Conservation (phyloP, 1,139 yeast species). For the Lodderomyces orthopsilosis region DNA sequence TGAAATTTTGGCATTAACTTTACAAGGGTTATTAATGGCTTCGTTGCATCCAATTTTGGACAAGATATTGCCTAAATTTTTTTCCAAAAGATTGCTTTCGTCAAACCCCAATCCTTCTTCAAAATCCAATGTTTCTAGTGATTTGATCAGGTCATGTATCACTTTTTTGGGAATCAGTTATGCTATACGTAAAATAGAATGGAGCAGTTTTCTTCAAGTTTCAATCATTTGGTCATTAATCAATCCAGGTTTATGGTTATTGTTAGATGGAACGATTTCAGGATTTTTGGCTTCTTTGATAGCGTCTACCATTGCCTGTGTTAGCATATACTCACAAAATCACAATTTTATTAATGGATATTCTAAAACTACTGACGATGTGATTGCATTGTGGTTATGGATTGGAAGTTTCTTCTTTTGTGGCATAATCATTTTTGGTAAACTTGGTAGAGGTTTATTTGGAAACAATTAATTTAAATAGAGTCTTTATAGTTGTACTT, state of each 20-base stretch:
- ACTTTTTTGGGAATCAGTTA: constrained; percentile 83
- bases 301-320: constrained; percentile 41
- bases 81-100: constrained; percentile 27
- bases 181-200: constrained; percentile 76
- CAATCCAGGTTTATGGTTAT: constrained; percentile 77
- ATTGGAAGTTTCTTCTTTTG: constrained; percentile 65
- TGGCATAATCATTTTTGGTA: constrained; percentile 68
- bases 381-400: constrained; percentile 46
- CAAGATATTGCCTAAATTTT: constrained; percentile 35
- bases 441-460: constrained; percentile 60
- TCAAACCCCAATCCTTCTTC: constrained; percentile 28
- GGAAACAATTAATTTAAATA: constrained; percentile 6
- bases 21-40: constrained; percentile 66
- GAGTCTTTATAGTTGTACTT: neutral
- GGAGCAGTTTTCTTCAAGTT: constrained; percentile 77
- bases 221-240: constrained; percentile 71
- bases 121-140: constrained; percentile 33
- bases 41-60: constrained; percentile 62
- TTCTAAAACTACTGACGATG: constrained; percentile 20
- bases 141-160: constrained; percentile 55
- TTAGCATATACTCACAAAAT: constrained; percentile 34
- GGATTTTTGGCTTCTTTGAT: constrained; percentile 55
- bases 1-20: constrained; percentile 25
- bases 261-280: constrained; percentile 70
- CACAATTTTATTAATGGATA: constrained; percentile 18